Base-by-base conservation (phyloP, 306 rosid species). In the Vicia sativa region DNA sequence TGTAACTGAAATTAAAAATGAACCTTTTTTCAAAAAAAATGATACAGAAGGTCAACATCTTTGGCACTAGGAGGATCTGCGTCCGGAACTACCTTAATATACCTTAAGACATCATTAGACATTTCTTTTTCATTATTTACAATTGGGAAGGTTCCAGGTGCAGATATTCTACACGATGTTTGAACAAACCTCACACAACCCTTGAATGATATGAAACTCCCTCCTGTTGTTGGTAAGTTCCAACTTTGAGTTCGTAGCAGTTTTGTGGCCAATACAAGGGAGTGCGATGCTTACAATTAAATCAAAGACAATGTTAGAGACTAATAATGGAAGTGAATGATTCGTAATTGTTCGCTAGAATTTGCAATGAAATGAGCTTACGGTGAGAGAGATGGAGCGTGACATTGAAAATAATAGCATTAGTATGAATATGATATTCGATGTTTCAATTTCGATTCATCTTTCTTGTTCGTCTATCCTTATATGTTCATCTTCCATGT, bases 401-500 rank as follows among this genome's bases (percentile, higher is more conserved):
- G 74, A 58, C 46, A 60, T 60, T 37, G 65, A 11, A 60, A 58
- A 34, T 34, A 7, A n/a, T n/a, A n/a, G n/a, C n/a, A n/a, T n/a
- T n/a, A n/a, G n/a, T n/a, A n/a, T n/a, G n/a, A n/a, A n/a, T n/a
- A n/a, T n/a, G n/a, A n/a, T n/a, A n/a, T n/a, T n/a, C n/a, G n/a
- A n/a, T n/a, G n/a, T n/a, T n/a, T n/a, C n/a, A n/a, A 34, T 34
- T 6, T 7, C 38, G 7, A 34, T 34, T 34, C 38, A 34, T n/a
- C n/a, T n/a, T n/a, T n/a, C n/a, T n/a, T n/a, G n/a, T n/a, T 95
- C 99, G 63, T 95, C 96, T 72, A 95, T 85, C 75, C 82, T 81
- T 82, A 95, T 79, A 56, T 95, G 99, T 81, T 95, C 99, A 79
- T 95, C 99, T 87, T 95, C 99, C 99, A 95, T 95, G 80, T 71